Conservation (phyloP, 139 green algal species). For the Nannochloris sp. region DNA sequence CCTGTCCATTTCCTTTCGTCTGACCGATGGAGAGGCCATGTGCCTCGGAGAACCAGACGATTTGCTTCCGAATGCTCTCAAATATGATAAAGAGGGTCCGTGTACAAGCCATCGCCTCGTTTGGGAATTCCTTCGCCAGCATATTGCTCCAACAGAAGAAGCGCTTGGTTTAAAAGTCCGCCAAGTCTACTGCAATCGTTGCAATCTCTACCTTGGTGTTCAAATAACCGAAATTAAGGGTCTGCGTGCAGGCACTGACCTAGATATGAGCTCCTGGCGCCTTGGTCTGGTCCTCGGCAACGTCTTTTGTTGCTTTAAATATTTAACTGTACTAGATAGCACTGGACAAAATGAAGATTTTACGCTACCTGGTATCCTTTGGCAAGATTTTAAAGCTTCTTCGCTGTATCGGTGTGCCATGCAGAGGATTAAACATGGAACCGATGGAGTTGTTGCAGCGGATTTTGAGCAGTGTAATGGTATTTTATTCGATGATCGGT, state of each 20-base stretch:
- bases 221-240: slow-evolving; percentile 1
- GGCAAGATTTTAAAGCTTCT: not conserved
- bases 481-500: not conserved
- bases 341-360: not conserved
- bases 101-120: not conserved
- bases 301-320: not conserved
- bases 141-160: not conserved
- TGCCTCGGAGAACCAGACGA: not conserved
- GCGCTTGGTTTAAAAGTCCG: not conserved
- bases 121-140: not conserved
- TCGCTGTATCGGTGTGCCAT: not conserved
- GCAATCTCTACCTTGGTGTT: slow-evolving; percentile 10
- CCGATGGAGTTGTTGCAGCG: too few species aligned
- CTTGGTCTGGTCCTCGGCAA: not conserved
- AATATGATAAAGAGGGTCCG: not conserved
- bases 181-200: slow-evolving; percentile 4
- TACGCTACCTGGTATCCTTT: not conserved
- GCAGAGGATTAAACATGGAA: too few species aligned
- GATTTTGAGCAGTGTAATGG: not conserved
- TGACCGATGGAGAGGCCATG: not conserved
- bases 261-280: not conserved
- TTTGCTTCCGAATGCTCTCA: not conserved
- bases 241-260: not conserved
- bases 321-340: not conserved
- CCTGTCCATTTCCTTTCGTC: not conserved